phyloP scores from a whole-genome alignment of 2,329 filamentous ascomycete species.

The Epichloe scottii region DNA sequence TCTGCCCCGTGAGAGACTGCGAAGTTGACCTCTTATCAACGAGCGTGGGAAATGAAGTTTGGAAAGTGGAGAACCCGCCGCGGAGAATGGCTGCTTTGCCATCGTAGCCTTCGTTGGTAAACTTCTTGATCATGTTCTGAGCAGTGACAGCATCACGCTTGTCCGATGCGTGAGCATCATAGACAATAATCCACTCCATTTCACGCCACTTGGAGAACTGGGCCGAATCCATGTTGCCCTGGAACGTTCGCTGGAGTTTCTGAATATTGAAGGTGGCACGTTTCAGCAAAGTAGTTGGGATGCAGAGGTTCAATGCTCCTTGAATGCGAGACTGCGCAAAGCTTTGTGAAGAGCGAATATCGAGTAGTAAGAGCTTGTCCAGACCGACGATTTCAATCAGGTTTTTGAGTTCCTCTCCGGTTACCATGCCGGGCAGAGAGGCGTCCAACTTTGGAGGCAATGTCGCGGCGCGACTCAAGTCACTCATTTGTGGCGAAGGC shows the following conservation, averaged over 20 bases:
- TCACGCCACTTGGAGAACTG: slow-evolving; percentile 68
- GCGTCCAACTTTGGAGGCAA: slow-evolving; percentile 37
- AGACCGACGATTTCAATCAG: slow-evolving; percentile 34
- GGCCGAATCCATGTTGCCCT: slow-evolving; percentile 52
- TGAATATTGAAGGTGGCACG: slow-evolving; percentile 79
- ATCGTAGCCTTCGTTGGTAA: slow-evolving; percentile 68
- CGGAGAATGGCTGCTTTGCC: slow-evolving; percentile 64
- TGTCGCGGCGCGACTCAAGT: slow-evolving; percentile 31
- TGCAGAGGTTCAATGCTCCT: slow-evolving; percentile 83
- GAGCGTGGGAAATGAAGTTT: slow-evolving; percentile 49
- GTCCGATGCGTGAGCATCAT: slow-evolving; percentile 66
- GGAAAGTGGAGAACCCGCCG: slow-evolving; percentile 71
- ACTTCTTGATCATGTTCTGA: slow-evolving; percentile 87
- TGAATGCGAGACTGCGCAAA: slow-evolving; percentile 62
- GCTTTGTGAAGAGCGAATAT: slow-evolving; percentile 77
- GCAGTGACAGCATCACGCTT: slow-evolving; percentile 70
- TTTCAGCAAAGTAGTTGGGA: slow-evolving; percentile 87
- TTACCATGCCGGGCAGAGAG: slow-evolving; percentile 37
- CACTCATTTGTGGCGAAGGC: slow-evolving; percentile 17
- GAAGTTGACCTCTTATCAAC: slow-evolving; percentile 40
- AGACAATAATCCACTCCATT: slow-evolving; percentile 70
- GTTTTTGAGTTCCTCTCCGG: slow-evolving; percentile 39
- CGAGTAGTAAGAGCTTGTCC: slow-evolving; percentile 54
- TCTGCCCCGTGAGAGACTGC: slow-evolving; percentile 10
- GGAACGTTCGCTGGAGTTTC: slow-evolving; percentile 80